These are phyloP conservation scores for Pisolithus microcarpus DNA, from an alignment of 768 basidiomycete species.

Conservation along the genomic window DNA sequence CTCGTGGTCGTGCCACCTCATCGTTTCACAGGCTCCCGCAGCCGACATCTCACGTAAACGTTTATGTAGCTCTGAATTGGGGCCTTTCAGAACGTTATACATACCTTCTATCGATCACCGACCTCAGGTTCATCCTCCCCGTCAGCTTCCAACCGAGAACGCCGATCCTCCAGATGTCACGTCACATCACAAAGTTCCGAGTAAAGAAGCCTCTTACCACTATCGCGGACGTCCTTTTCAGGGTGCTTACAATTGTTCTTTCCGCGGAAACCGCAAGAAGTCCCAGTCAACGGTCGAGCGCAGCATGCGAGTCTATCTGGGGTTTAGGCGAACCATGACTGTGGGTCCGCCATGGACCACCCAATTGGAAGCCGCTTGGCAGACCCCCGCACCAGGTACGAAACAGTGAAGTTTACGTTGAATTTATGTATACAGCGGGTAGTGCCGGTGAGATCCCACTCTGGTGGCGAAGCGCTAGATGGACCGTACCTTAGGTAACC, in stretches of 20 bases:
- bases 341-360: constrained; percentile 24
- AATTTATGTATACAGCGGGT: too few species aligned
- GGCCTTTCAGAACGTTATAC: constrained; percentile 34
- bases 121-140: too few species aligned
- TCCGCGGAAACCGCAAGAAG: constrained; percentile 56
- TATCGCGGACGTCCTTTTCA: constrained; percentile 72
- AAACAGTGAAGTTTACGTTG: too few species aligned
- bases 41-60: too few species aligned
- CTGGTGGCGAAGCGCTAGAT: constrained; percentile 54
- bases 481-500: constrained; percentile 81
- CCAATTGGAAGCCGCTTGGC: constrained; percentile 65
- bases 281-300: constrained; percentile 7
- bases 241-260: constrained; percentile 75
- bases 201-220: constrained; percentile 26
- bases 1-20: too few species aligned
- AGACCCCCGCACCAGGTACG: constrained; percentile 36
- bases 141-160: constrained; percentile 1
- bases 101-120: constrained; percentile 56
- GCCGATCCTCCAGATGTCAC: neutral
- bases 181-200: constrained; percentile 19
- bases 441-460: too few species aligned
- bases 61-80: too few species aligned
- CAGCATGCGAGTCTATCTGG: too few species aligned
- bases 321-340: too few species aligned
- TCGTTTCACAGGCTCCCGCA: too few species aligned